A percentile compares a stretch with the other conserved stretches of the same genome.
Conservation (phyloP, 345 rosid genomes). For the Jatropha curcas region DNA sequence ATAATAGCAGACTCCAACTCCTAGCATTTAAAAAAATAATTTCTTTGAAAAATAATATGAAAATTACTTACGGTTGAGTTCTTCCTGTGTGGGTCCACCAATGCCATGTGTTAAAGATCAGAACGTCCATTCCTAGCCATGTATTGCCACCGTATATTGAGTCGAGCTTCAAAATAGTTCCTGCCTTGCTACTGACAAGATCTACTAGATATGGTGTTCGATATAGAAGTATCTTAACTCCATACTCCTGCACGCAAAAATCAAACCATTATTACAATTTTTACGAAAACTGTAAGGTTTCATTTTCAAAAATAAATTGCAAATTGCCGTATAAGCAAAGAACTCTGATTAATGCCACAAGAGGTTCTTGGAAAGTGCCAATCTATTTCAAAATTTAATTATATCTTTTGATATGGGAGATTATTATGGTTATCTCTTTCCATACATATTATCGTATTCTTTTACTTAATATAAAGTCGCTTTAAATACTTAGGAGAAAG, state of each 20-base stretch:
- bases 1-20: too few relatives aligned
- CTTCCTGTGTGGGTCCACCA: conserved; percentile 91
- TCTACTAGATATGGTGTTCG: conserved; percentile 72
- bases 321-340: conserved; percentile 9
- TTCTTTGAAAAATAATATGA: not conserved
- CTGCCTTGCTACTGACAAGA: conserved; percentile 42
- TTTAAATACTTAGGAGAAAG: too few relatives aligned
- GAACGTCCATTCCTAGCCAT: conserved; percentile 88
- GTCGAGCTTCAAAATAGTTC: conserved; percentile 66
- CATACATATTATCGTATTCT: too few relatives aligned
- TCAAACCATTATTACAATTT: too few relatives aligned
- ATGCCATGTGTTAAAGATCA: conserved; percentile 87
- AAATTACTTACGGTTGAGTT: conserved; percentile 62
- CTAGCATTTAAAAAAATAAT: not conserved
- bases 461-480: too few relatives aligned
- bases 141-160: conserved; percentile 60
- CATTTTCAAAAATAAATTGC: too few relatives aligned
- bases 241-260: conserved; percentile 51
- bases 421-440: too few relatives aligned
- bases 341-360: not conserved
- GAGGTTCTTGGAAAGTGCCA: not conserved
- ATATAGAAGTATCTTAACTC: conserved; percentile 52
- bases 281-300: too few relatives aligned
- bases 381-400: not conserved
- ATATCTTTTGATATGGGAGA: too few relatives aligned